A percentile compares a stretch with the other conserved stretches of the same genome.
These are phyloP conservation scores for Colletotrichum brevisporum DNA, from an alignment of 2,329 filamentous ascomycete genomes.

Conservation along the genomic window DNA sequence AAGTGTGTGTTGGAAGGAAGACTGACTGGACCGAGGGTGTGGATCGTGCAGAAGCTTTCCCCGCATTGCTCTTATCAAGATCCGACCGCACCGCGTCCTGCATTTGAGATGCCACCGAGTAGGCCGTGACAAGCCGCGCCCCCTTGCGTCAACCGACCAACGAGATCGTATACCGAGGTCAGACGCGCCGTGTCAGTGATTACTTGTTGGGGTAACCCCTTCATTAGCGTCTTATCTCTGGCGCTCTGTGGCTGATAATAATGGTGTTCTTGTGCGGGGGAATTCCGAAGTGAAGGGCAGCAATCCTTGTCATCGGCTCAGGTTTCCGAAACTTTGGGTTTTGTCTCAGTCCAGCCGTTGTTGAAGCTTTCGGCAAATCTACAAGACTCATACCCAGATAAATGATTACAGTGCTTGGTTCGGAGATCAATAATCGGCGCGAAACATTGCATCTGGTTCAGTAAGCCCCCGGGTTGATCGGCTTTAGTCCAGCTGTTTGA, in stretches of 20 bases:
- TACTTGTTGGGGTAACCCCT: slow-evolving; percentile 32
- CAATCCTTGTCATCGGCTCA: slow-evolving; percentile 5
- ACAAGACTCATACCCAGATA: no score
- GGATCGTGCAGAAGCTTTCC: slow-evolving; percentile 14
- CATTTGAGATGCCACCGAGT: slow-evolving; percentile 3
- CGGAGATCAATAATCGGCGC: no score
- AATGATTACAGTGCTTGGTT: no score
- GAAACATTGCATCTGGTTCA: no score
- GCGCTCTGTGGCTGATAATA: neutral
- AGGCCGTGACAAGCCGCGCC: slow-evolving; percentile 32
- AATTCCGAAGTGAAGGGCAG: neutral
- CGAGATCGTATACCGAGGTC: slow-evolving; percentile 23
- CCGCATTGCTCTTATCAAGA: slow-evolving; percentile 34
- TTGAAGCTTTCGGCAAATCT: no score
- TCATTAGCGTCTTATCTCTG: slow-evolving; percentile 19
- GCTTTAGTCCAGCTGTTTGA: no score
- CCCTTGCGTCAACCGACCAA: slow-evolving; percentile 4
- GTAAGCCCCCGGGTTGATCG: no score
- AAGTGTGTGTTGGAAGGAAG: neutral
- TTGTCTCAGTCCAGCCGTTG: no score
- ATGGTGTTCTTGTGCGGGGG: slow-evolving; percentile 20
- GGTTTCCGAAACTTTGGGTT: neutral
- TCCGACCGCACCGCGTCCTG: slow-evolving; percentile 9
- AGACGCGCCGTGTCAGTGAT: slow-evolving; percentile 8
- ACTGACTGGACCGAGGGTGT: neutral